Base-by-base conservation (phyloP, 139 green algal species). In the Helicosporidium sp. region DNA sequence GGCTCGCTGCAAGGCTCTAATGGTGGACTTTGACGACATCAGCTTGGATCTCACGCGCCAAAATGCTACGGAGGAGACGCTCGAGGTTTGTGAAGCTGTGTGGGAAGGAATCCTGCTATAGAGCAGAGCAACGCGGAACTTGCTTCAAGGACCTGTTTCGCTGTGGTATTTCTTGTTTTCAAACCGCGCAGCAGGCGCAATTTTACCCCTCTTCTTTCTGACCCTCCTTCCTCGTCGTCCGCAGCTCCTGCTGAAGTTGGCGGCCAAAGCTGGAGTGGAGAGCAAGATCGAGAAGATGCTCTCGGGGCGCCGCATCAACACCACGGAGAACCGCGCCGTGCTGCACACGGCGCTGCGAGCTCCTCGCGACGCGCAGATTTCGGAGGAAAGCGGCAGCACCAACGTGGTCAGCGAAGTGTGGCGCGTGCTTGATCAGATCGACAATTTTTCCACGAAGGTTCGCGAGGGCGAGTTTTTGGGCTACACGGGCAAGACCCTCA, bases 341-440 rank as follows among this genome's bases (percentile, higher is more conserved):
- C 76, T 99, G 57, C 90, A 99, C 64, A 62, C 87, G 10, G 90
- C 90, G n/a, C 76, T 82, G 20, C 75, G 89, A 18, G 84, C 89
- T 17, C 68, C 70, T 24, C 56, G 77, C 6, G 75, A 88, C 28
- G 62, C 88, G 55, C 68, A 79, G 45, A 25, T 51, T 15, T 23
- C 33, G 28, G 28, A 45, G 15, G 19, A 12, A 40, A 41, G 18
- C n/a, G 25, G 27, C 26, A 40, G 85, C 44, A 65, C 71, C 33
- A 77, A 99, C 58, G 82, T 94, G n/a, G 89, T 96, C 23, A 78
- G 79, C 16, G 80, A 93, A n/a, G 87, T 96, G 45, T 90, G 77
- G 74, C 76, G 78, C 29, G 90, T 99, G 44, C 79, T 99, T 33
- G 89, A 96, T 58, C 91, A 93, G 65, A 97, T 97, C 77, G 93